These are phyloP conservation scores for Porodaedalea pini DNA, from an alignment of 1,284 basidiomycete species.

Conservation along the genomic window DNA sequence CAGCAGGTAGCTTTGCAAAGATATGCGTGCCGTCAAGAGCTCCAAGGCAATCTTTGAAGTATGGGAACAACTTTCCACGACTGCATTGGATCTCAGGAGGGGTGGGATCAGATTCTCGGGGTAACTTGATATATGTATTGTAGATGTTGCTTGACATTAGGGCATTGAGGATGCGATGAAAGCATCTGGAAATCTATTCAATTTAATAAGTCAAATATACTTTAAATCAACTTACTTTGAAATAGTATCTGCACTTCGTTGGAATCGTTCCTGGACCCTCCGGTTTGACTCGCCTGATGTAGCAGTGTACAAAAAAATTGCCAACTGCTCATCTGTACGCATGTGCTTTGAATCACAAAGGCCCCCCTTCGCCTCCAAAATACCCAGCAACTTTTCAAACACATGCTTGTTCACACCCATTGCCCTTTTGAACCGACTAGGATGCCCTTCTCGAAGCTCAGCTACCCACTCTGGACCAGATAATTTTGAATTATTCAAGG, in stretches of 20 bases:
- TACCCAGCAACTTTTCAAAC: no score
- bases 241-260: slow-evolving; percentile 24
- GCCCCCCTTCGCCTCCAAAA: no score
- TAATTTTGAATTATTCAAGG: no score
- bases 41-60: slow-evolving; percentile 34
- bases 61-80: slow-evolving; percentile 37
- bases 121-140: slow-evolving; percentile 27
- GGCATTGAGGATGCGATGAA: slow-evolving; percentile 13
- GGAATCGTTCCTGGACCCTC: slow-evolving; percentile 19
- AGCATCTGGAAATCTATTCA: slow-evolving; percentile 18
- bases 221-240: slow-evolving; percentile 10
- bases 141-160: slow-evolving; percentile 19
- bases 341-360: slow-evolving; percentile 7
- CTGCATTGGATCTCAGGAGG: slow-evolving; percentile 27
- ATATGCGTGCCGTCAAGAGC: slow-evolving; percentile 42
- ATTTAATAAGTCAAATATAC: neutral
- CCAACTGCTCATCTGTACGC: slow-evolving; percentile 12
- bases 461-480: no score
- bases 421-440: no score
- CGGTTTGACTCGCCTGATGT: neutral
- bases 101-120: neutral
- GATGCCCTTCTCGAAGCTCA: no score
- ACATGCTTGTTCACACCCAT: no score
- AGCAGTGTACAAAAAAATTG: slow-evolving; percentile 16
- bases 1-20: slow-evolving; percentile 25